Base-by-base conservation (phyloP, 345 rosid species). In the Jatropha curcas region DNA sequence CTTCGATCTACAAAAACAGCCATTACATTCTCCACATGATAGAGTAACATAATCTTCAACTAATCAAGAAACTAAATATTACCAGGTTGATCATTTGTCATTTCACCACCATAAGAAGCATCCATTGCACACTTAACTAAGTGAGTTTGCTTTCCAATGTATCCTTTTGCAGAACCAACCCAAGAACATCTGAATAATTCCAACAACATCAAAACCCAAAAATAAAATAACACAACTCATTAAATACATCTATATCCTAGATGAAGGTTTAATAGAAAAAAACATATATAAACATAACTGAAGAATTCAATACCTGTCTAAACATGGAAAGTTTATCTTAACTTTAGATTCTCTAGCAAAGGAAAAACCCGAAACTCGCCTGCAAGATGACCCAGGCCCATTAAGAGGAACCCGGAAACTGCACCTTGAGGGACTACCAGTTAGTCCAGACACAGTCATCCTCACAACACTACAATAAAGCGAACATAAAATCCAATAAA, bases 51-150 rank as follows among this genome's bases (percentile, higher is more conserved):
- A 33, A 2, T 28, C 57, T 22, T 53, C 45, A 65, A 70, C 39
- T 61, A 48, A 60, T 25, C 31, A 60, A 20, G 25, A 27, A 71
- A 71, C 1, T 17, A 60, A 35, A 64, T 30, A 30, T 46, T 85
- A 88, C 93, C 93, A 71, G 82, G 31, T 73, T 89, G 77, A 67
- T 84, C 85, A 67, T 85, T 81, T 14, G 87, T 77, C 75, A 77
- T 72, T 74, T 90, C 95, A 67, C 71, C 71, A 27, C 92, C 90
- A 76, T 70, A 87, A 48, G 97, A 90, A 84, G 98, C 91, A 82
- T 81, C 89, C 92, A 83, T 89, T 43, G 94, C 89, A 80, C 86
- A 85, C 62, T 67, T 84, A 52, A 87, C 79, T 68, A 82, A 14
- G 35, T 58, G 60, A 74, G 72, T 68, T 60, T 41, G 75, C 34